phyloP scores from a whole-genome alignment of 495 filamentous ascomycete species.

The Xylaria curta region DNA sequence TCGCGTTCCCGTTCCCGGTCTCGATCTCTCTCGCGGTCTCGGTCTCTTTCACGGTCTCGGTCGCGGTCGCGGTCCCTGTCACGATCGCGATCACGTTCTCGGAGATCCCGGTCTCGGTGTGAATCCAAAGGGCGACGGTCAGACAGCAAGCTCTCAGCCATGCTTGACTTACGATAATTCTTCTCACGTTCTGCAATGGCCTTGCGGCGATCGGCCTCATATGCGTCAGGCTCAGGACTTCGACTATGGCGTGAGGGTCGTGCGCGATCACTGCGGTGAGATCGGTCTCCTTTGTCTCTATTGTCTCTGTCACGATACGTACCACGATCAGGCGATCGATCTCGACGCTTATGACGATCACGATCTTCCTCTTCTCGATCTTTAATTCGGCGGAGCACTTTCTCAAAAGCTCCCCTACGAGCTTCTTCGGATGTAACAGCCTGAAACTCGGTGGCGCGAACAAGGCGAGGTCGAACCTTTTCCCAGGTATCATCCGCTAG shows the following conservation, averaged over 20 bases:
- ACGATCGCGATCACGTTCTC: conserved; percentile 51
- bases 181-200: conserved; percentile 86
- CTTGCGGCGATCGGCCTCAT: conserved; percentile 86
- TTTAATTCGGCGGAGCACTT: conserved; percentile 84
- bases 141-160: conserved; percentile 65
- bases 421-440: conserved; percentile 81
- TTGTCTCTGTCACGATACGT: conserved; percentile 64
- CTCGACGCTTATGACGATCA: conserved; percentile 69
- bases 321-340: conserved; percentile 65
- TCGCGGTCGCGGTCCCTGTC: conserved; percentile 52
- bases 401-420: conserved; percentile 86
- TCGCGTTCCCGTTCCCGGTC: conserved; percentile 56
- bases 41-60: conserved; percentile 33
- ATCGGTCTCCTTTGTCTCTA: conserved; percentile 64
- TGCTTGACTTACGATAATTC: conserved; percentile 80
- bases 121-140: conserved; percentile 54
- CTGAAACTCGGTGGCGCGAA: conserved; percentile 81
- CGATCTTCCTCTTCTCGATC: conserved; percentile 92
- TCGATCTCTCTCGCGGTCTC: conserved; percentile 37
- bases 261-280: conserved; percentile 61
- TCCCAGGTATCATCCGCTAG: conserved; percentile 82
- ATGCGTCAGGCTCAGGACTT: conserved; percentile 84
- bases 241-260: conserved; percentile 67
- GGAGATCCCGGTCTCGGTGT: conserved; percentile 61
- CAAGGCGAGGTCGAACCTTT: conserved; percentile 76